A percentile compares a stretch with the other conserved stretches of the same genome.
phyloP scores from a whole-genome alignment of 1,284 basidiomycete species.

The Tylopilus sp. region DNA sequence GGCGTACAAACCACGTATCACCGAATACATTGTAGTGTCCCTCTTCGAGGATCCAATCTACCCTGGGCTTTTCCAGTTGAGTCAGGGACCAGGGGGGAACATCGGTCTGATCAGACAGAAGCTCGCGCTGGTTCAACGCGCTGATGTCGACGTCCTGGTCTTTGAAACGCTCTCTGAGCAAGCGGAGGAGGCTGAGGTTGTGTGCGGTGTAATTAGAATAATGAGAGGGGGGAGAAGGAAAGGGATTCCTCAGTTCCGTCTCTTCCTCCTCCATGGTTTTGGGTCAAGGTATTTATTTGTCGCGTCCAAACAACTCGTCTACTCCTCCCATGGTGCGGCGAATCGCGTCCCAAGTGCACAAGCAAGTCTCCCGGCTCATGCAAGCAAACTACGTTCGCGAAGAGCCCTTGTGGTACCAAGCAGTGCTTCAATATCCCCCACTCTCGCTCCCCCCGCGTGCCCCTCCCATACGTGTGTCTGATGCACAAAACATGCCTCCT shows the following conservation, averaged over 20 bases:
- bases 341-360: constrained; percentile 85
- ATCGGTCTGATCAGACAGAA: constrained; percentile 63
- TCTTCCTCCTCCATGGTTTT: constrained; percentile 52
- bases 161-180: constrained; percentile 52
- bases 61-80: constrained; percentile 73
- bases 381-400: constrained; percentile 63
- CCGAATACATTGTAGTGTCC: constrained; percentile 72
- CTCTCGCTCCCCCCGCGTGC: constrained; percentile 77
- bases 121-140: constrained; percentile 51
- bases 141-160: constrained; percentile 37
- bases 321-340: constrained; percentile 65
- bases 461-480: constrained; percentile 51
- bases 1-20: constrained; percentile 74
- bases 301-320: neutral
- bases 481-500: constrained; percentile 35
- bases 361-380: constrained; percentile 82
- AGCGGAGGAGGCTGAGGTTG: constrained; percentile 59
- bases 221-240: constrained; percentile 77
- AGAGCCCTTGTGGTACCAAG: constrained; percentile 83
- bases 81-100: constrained; percentile 68
- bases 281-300: constrained; percentile 1
- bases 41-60: constrained; percentile 77
- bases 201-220: constrained; percentile 67
- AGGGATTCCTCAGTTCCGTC: constrained; percentile 73
- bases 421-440: constrained; percentile 86